Conservation (phyloP, 140 eudicot genomes). For the Anethum foeniculum region DNA sequence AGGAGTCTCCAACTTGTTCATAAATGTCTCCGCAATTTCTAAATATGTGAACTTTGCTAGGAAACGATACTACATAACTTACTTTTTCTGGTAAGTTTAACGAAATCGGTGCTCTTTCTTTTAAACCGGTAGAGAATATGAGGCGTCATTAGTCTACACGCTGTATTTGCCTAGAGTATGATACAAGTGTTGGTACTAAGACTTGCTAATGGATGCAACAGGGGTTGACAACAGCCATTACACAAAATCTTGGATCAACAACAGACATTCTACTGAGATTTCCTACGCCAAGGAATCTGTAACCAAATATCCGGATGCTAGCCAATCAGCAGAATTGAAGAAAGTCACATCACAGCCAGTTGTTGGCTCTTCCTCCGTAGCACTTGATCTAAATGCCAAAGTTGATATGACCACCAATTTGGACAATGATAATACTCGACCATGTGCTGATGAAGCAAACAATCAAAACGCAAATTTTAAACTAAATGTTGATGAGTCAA, state of each 20-base stretch:
- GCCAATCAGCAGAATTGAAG: slow-evolving; percentile 24
- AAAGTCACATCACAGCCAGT: slow-evolving; percentile 7
- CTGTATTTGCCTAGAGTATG: neutral
- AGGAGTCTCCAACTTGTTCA: neutral
- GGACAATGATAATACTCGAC: neutral
- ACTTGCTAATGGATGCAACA: slow-evolving; percentile 13
- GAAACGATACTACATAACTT: neutral
- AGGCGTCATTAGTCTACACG: neutral
- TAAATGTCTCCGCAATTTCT: neutral
- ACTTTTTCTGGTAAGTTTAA: neutral
- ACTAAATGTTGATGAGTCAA: slow-evolving; percentile 15
- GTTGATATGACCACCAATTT: slow-evolving; percentile 1
- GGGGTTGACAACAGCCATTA: slow-evolving; percentile 20
- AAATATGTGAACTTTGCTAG: neutral
- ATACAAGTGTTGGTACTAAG: neutral
- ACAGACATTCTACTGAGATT: neutral
- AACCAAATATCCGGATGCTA: neutral
- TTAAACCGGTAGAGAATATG: neutral
- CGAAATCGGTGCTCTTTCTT: neutral
- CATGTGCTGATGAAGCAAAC: slow-evolving; percentile 18
- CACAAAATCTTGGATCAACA: slow-evolving; percentile 10
- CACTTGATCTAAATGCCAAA: slow-evolving; percentile 44
- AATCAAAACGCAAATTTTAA: neutral
- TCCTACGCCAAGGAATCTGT: slow-evolving; percentile 4
- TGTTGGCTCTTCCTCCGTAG: slow-evolving; percentile 21